Base-by-base conservation (phyloP, 164 flowering plant genomes). In the Liriodendron chinense region DNA sequence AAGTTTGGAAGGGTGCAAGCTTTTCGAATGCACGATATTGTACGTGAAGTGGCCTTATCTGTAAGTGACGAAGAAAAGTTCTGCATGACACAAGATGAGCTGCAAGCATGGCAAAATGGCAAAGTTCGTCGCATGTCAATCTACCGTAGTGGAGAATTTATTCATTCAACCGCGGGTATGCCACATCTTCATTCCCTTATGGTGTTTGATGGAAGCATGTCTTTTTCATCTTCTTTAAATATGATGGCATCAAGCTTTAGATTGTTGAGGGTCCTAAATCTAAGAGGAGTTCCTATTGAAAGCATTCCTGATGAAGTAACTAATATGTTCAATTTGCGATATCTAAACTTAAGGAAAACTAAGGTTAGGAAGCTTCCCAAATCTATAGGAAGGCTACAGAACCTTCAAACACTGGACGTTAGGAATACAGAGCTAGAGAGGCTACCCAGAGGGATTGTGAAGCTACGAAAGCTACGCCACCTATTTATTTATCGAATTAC, bases 321-420 rank as follows among this genome's bases (percentile, higher is more conserved):
- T 65, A 18, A 65, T 1, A 1, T 65, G 43, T 25, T 23, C 34
- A 23, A 23, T 65, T 2, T 65, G 13, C 9, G 68, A 24, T 65
- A 65, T 16, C 13, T 65, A 34, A 65, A 25, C 68, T 26, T 65
- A 25, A 25, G 12, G 4, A 13, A 12, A 7, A 65, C 68, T 16
- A 65, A 25, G 18, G 43, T 65, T 13, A 10, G 13, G 57, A 71
- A 70, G 77, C 81, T 87, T 68, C 90, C 90, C 0, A 73, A 78
- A 48, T 76, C 87, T n/a, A 23, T 65, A 10, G 68, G 68, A 25
- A 65, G 47, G 20, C 13, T 65, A 13, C 68, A 13, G 24, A 65
- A 65, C 43, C 43, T 65, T 2, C 34, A 65, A 16, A 65, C 68
- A 0, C 18, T 65, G 28, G 26, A 65, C 24, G 34, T 65, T 14